Base-by-base conservation (phyloP, 1,284 basidiomycete genomes). In the Ceratobasidium papillatum region DNA sequence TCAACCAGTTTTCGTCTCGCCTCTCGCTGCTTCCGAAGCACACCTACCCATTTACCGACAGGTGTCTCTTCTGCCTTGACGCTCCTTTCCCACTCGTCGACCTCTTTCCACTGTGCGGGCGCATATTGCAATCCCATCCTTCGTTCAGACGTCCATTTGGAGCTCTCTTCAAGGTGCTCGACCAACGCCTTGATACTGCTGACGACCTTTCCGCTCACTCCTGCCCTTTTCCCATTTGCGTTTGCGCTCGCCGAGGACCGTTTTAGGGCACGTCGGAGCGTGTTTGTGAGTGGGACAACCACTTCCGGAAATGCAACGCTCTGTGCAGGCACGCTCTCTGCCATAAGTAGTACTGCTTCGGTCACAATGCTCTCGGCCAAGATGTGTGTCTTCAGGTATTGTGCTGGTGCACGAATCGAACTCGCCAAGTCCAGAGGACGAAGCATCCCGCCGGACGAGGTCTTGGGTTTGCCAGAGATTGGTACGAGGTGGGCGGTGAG, bases 281-380 rank as follows among this genome's bases (percentile, higher is more conserved):
- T 84, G 11, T 92, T 87, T n/a, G 91, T 84, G 47, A 96, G 84
- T 1, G 97, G 95, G n/a, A 99, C 88, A 14, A 91, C 87, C 68
- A 98, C 85, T 83, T 99, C 98, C 1, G 97, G 97, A 84, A 98
- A 98, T 0, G 94, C 94, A 74, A 99, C 91, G 30, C 66, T 69
- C 38, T 22, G 51, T 11, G 43, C 34, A 12, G 66, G 66, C 19
- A 69, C 51, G 81, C 92, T 94, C 82, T 97, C 94, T 11, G 91
- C 90, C 52, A 98, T 85, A 22, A 95, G 83, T 82, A 89, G 95
- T 4, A 87, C 82, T 22, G 91, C 85, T 82, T 99, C 98, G 74
- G 98, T 95, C 1, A 90, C 87, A 38, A 99, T 83, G 4, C 89
- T 90, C 80, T 97, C 96, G 74, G 88, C 86, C 82, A 96, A 96